Evolutionary conservation across 2,329 filamentous ascomycete genomes (phyloP), one percentile per base, ranked within the genome.

Genomic region (Xylariomycetidae sp.): DNA sequence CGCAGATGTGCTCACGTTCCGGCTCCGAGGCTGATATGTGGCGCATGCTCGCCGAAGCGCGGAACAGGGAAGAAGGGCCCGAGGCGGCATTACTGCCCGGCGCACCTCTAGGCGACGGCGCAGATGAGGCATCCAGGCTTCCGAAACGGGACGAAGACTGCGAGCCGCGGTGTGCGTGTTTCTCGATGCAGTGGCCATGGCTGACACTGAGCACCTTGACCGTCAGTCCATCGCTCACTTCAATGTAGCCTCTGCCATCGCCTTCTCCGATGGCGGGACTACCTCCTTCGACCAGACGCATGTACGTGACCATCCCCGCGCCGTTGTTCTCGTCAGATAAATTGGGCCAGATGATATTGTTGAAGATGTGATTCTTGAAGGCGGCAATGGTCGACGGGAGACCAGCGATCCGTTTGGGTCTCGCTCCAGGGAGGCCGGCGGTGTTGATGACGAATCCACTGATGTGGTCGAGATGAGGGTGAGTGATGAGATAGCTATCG

Each of bases 321-420:
- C 92, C 92, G 20, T 89, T 88, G 56, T 95, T 92, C 61, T 98
- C 92, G 52, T 98, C 90, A 0, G 87, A 93, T 24, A 98, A 65
- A 48, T 98, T 98, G 0, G 92, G 92, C 92, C 92, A 98, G 34
- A 96, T 94, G 37, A 95, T 68, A 52, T 95, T 93, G 61, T 98
- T 98, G 67, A 98, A 98, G 39, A 98, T 86, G 60, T 98, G 89
- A 1, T 71, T 79, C 57, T 95, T 96, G 60, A 98, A 81, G 0
- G 90, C 89, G 28, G 86, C 74, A 32, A 98, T 89, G n/a, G 90
- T 94, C 18, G 79, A 82, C 0, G 89, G 87, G 4, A 96, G 65
- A 0, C 85, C 90, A 1, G 90, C 88, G 10, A 98, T 68, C 16
- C 83, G 78, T 60, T 96, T 98, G 0, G 88, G 86, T 18, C 81